Base-by-base conservation (phyloP, 2,329 filamentous ascomycete genomes). In the Sclerotinia trifoliorum region DNA sequence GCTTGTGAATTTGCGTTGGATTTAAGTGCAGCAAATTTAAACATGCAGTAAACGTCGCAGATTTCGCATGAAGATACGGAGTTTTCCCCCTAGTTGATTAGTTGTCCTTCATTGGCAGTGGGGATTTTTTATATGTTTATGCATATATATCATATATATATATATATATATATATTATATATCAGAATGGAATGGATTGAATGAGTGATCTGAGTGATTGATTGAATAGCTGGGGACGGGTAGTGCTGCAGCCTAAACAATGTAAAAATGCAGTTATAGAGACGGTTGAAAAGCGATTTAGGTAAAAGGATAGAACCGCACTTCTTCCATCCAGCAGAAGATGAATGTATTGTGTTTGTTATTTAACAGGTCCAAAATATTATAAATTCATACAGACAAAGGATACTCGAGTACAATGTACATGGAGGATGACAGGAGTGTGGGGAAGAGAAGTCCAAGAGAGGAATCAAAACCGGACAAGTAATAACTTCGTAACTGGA, bases 1-100 rank as follows among this genome's bases (percentile, higher is more conserved):
- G 65, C 65, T 66, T 44, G 52, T 60, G 54, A 60, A n/a, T 66
- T 64, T 44, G 55, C 44, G 55, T 66, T 61, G 65, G 44, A 48
- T 61, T 55, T n/a, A 51, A 49, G 21, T 66, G 19, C 48, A 54
- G 49, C 42, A 66, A 49, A 15, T 61, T 61, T 61, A 60, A 66
- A 66, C 51, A 66, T 66, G 64, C 54, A 66, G 64, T 51, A 62
- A 49, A 62, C 44, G 24, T 60, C 57, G 42, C 24, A 44, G 39
- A 61, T 61, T 44, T 51, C 65, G 65, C 55, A 44, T 29, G 64
- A 55, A 65, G 49, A 39, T 48, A 66, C 42, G 64, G 64, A 66
- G 65, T 66, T 39, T 51, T 29, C 24, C 44, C 56, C 51, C 52
- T 42, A 44, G 48, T 49, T 66, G 32, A 52, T 61, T 61, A 66